These are phyloP conservation scores for Aschersonia sp. DNA, from an alignment of 2,329 filamentous ascomycete genomes.

Conservation along the genomic window DNA sequence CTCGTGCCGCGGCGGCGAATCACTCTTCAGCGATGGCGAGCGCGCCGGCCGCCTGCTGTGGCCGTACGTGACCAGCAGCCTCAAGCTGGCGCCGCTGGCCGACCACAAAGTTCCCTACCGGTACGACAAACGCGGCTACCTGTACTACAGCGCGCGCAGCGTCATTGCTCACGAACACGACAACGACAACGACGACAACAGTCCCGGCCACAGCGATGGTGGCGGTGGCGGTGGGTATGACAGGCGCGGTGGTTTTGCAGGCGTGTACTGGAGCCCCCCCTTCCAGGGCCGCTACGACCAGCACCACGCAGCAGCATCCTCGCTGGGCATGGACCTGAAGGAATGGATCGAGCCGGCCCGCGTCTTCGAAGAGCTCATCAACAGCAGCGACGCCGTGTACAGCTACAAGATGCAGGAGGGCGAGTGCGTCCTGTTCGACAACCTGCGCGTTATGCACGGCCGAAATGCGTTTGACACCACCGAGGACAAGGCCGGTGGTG, in stretches of 20 bases:
- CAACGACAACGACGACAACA: too few species aligned
- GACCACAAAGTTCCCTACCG: conserved; percentile 40
- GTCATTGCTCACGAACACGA: conserved; percentile 27
- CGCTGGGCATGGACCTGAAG: conserved; percentile 8
- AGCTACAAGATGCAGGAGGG: conserved; percentile 63
- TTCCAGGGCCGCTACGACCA: conserved; percentile 39
- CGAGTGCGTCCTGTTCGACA: conserved; percentile 89
- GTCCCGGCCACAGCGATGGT: too few species aligned
- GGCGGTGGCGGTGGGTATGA: background rate
- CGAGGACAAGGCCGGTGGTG: too few species aligned
- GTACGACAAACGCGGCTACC: conserved; percentile 50
- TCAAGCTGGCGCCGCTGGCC: conserved; percentile 6
- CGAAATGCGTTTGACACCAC: conserved; percentile 55
- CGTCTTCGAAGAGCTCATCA: conserved; percentile 44
- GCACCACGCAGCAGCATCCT: conserved; percentile 23
- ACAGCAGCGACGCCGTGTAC: conserved; percentile 43
- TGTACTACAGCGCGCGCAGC: conserved; percentile 44
- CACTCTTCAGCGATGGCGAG: conserved; percentile 69
- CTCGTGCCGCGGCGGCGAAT: conserved; percentile 64
- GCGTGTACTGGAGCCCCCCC: conserved; percentile 55
- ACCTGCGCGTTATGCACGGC: conserved; percentile 72
- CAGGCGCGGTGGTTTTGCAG: conserved; percentile 8
- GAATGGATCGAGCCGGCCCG: conserved; percentile 34
- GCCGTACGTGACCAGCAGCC: conserved; percentile 5
- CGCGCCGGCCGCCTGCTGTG: conserved; percentile 33